These are phyloP conservation scores for Smithsoniella earleae DNA, from an alignment of 163 green algal genomes.

Conservation along the genomic window DNA sequence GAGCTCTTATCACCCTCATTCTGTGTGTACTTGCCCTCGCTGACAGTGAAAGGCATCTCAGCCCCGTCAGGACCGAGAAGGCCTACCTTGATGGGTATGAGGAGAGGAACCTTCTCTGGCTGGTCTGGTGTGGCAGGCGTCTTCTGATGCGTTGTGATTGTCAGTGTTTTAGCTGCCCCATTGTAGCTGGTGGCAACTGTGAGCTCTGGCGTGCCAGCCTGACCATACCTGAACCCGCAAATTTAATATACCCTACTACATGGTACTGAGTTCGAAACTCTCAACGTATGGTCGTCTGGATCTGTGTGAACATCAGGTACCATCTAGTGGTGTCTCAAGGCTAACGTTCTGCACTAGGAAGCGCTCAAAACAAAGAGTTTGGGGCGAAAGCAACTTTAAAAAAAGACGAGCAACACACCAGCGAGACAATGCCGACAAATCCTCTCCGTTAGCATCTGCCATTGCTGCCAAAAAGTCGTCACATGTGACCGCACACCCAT, in stretches of 20 bases:
- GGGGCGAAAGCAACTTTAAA: no score
- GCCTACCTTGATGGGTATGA: constrained; percentile 76
- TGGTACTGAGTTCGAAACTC: neutral
- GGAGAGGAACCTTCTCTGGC: constrained; percentile 54
- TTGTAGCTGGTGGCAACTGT: constrained; percentile 49
- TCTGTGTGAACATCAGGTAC: no score
- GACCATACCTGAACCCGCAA: constrained; percentile 48
- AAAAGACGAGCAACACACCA: constrained; percentile 34
- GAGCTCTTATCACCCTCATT: constrained; percentile 1
- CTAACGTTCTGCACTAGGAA: no score
- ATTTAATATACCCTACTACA: neutral
- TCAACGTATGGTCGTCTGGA: no score
- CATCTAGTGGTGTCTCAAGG: no score
- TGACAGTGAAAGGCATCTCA: constrained; percentile 50
- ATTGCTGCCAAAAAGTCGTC: constrained; percentile 96
- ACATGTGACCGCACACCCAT: constrained; percentile 89
- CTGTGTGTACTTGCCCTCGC: constrained; percentile 5
- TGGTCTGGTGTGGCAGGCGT: constrained; percentile 59
- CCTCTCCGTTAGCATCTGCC: constrained; percentile 81
- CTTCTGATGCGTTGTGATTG: constrained; percentile 53
- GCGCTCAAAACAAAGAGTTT: no score
- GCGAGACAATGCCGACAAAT: constrained; percentile 47
- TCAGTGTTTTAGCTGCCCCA: constrained; percentile 54
- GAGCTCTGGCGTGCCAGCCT: constrained; percentile 66
- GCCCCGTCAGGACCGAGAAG: constrained; percentile 56